Base-by-base conservation (phyloP, 2,329 filamentous ascomycete genomes). In the Aspergillus awamori region DNA sequence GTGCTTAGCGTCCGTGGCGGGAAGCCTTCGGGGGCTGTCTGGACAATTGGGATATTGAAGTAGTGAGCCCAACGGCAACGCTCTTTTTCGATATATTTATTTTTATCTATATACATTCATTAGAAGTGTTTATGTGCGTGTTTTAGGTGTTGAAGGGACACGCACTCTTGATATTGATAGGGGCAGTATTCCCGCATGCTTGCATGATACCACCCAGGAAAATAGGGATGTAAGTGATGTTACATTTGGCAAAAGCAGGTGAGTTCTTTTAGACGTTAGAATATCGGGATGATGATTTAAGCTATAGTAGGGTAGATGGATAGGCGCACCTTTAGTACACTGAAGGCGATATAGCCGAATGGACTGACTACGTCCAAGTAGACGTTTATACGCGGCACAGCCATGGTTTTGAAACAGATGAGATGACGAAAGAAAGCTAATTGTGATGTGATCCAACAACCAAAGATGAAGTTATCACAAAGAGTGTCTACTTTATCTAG, bases 151-250 rank as follows among this genome's bases (percentile, higher is more conserved):
- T n/a, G 10, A 15, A 11, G 45, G 24, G 10, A 2, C 0, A 30
- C 47, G 47, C 28, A n/a, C 26, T 85, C 84, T 87, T 63, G 83
- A 88, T 82, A 2, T 74, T 70, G 26, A 87, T 74, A 1, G 86
- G 86, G 1, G 86, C 70, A 2, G 67, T 80, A 67, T 87, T 87
- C 28, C 78, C 79, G 69, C 82, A 84, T 0, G 75, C 72, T 58
- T 87, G 82, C 81, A 88, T 86, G 56, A 88, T 71, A 0, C 85
- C 86, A 4, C 84, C 84, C 0, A 88, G 78, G 55, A 88, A 81
- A 57, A 89, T 83, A 7, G 86, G 86, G 8, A 86, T 72, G 67
- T 85, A 87, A 11, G 76, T 83, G 45, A 87, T 76, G 7, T 87
- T 78, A 70, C 82, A 82, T 67, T 79, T 72, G 58, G 81, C 77